Conservation (phyloP, 2,329 filamentous ascomycete species). For the Aspergillus pseudoviridinutans region DNA sequence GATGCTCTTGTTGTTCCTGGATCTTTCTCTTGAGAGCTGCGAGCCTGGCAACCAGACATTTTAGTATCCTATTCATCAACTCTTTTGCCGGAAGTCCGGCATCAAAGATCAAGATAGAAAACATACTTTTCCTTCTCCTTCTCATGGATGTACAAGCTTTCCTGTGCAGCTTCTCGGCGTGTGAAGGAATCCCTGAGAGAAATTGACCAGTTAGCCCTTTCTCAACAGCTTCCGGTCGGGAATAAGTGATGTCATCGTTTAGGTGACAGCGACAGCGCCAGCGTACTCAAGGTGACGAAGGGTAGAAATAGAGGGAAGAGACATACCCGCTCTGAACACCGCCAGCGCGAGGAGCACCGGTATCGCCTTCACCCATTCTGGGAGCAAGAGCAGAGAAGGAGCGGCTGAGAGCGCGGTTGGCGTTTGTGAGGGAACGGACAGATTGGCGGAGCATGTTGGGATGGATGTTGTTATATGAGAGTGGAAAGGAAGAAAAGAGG, state of each 20-base stretch:
- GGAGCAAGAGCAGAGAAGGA: slow-evolving; percentile 62
- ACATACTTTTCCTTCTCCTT: slow-evolving; percentile 81
- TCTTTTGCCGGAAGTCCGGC: not conserved
- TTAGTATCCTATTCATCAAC: slow-evolving; percentile 4
- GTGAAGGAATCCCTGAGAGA: slow-evolving; percentile 77
- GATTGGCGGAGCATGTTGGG: slow-evolving; percentile 65
- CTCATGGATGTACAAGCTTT: slow-evolving; percentile 78
- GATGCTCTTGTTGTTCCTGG: slow-evolving; percentile 71
- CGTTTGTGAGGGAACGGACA: slow-evolving; percentile 55
- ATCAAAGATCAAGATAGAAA: not conserved
- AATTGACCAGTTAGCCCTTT: slow-evolving; percentile 4
- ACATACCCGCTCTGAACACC: slow-evolving; percentile 37
- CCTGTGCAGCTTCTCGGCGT: slow-evolving; percentile 81
- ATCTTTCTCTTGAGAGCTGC: slow-evolving; percentile 66
- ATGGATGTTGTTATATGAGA: not conserved
- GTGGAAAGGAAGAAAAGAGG: not conserved
- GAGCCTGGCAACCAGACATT: slow-evolving; percentile 48
- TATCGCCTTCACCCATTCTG: slow-evolving; percentile 67
- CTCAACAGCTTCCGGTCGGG: not conserved
- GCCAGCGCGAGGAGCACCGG: slow-evolving; percentile 47
- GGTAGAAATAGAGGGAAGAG: not conserved
- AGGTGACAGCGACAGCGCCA: not conserved
- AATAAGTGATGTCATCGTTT: slow-evolving; percentile 16
- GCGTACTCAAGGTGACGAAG: not conserved
- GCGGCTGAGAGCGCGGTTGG: slow-evolving; percentile 48